These are phyloP conservation scores for Cyamopsis tetragonoloba DNA, from an alignment of 306 rosid species.

Conservation along the genomic window DNA sequence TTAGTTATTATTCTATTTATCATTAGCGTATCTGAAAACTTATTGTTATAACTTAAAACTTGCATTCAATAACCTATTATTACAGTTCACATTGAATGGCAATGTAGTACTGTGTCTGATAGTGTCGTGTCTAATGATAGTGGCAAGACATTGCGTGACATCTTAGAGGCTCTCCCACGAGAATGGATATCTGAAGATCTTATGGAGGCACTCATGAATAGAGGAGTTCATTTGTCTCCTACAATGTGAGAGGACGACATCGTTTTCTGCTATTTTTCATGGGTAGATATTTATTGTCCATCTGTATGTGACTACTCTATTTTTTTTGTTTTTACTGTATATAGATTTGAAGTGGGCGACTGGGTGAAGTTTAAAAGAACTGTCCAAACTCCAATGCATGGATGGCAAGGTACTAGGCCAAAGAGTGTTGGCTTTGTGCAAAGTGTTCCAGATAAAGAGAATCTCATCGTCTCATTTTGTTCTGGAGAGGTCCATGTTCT, in stretches of 20 bases:
- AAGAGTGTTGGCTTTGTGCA: constrained; percentile 97
- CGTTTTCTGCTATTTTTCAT: constrained; percentile 19
- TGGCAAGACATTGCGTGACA: constrained; percentile 88
- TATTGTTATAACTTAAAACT: constrained; percentile 3
- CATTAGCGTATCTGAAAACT: not conserved
- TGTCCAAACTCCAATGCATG: constrained; percentile 65
- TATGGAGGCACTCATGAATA: constrained; percentile 74
- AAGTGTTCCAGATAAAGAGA: constrained; percentile 68
- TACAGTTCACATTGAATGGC: constrained; percentile 14
- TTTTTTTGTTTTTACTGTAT: constrained; percentile 18
- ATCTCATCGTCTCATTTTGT: constrained; percentile 84
- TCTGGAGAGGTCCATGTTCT: constrained; percentile 88
- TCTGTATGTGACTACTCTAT: constrained; percentile 5
- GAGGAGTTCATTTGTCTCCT: constrained; percentile 77
- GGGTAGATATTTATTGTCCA: constrained; percentile 14
- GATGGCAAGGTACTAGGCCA: constrained; percentile 86
- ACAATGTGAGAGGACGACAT: constrained; percentile 54
- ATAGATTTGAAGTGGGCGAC: constrained; percentile 85
- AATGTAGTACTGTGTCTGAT: constrained; percentile 2
- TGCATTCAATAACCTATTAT: constrained; percentile 5
- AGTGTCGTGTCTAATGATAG: constrained; percentile 45
- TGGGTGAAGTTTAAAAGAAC: constrained; percentile 94
- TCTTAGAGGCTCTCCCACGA: constrained; percentile 87
- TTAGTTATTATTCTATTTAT: not conserved
- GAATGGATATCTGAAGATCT: constrained; percentile 97